phyloP scores from a whole-genome alignment of 306 rosid species.

The Citrullus colocynthis region DNA sequence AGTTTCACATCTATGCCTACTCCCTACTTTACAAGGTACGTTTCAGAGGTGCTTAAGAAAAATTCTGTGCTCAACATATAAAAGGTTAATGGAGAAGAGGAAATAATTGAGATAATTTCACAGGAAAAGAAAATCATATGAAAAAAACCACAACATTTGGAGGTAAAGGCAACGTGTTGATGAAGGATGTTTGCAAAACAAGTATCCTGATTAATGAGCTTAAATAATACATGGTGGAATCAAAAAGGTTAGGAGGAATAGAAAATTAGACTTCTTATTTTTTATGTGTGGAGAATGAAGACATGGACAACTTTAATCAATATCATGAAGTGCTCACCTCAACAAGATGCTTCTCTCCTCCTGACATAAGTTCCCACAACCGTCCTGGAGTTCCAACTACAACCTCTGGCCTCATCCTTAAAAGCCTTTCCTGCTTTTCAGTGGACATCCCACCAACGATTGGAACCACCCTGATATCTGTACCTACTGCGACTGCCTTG shows the following conservation, averaged over 20 bases:
- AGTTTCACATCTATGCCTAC: not conserved
- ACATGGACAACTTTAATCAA: not conserved
- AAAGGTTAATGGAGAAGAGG: not conserved
- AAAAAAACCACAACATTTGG: not conserved
- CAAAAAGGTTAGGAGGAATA: not conserved
- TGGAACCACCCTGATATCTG: constrained; percentile 57
- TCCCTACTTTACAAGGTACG: not conserved
- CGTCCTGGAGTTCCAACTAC: constrained; percentile 96
- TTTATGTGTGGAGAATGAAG: not conserved
- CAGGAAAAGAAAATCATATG: not conserved
- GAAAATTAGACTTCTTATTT: not conserved
- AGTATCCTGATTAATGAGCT: not conserved
- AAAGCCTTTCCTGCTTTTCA: constrained; percentile 84
- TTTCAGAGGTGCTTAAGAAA: not conserved
- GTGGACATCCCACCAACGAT: constrained; percentile 92
- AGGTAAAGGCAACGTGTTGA: not conserved
- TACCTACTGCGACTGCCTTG: constrained; percentile 46
- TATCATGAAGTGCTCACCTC: constrained; percentile 40
- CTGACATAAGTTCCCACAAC: constrained; percentile 90
- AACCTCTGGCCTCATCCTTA: constrained; percentile 72
- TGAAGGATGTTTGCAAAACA: not conserved
- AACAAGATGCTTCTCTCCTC: constrained; percentile 70
- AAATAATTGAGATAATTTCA: not conserved
- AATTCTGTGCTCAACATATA: not conserved
- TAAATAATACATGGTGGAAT: not conserved